phyloP scores from a whole-genome alignment of 495 filamentous ascomycete genomes.

The Penicillium flavigenum region DNA sequence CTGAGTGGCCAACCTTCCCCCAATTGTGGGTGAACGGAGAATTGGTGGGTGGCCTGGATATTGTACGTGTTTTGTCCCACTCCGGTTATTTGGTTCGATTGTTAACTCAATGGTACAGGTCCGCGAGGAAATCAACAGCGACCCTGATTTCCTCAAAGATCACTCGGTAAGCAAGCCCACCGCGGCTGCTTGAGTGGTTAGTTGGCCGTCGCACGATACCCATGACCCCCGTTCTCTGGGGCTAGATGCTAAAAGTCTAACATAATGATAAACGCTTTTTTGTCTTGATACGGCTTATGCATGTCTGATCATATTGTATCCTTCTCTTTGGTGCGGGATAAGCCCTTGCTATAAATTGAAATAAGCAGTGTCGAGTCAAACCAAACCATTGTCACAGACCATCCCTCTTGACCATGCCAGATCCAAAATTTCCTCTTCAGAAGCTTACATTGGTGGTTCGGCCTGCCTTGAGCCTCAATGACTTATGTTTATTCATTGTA shows the following conservation, averaged over 20 bases:
- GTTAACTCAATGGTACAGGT: constrained; percentile 53
- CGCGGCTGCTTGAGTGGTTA: constrained; percentile 12
- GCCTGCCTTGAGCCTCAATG: background rate
- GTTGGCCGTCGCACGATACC: constrained; percentile 25
- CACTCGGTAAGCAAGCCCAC: constrained; percentile 52
- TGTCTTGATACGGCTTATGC: constrained; percentile 12
- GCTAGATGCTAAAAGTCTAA: constrained; percentile 19
- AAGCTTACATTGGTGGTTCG: background rate
- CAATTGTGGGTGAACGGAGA: constrained; percentile 83
- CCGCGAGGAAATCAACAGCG: constrained; percentile 70
- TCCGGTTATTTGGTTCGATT: constrained; percentile 8
- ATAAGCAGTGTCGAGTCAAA: background rate
- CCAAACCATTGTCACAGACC: background rate
- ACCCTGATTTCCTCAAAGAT: constrained; percentile 73
- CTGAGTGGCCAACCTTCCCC: constrained; percentile 96
- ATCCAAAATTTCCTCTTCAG: background rate
- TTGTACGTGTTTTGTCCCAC: constrained; percentile 60
- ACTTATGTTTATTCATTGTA: background rate
- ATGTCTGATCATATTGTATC: background rate
- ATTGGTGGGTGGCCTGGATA: constrained; percentile 90
- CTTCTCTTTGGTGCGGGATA: background rate
- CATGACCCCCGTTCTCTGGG: constrained; percentile 15
- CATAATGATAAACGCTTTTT: constrained; percentile 28
- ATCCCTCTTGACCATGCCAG: background rate
- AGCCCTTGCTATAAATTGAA: background rate